Evolutionary conservation across 2,329 filamentous ascomycete genomes (phyloP).

Genomic region (Fusarium torreyae): DNA sequence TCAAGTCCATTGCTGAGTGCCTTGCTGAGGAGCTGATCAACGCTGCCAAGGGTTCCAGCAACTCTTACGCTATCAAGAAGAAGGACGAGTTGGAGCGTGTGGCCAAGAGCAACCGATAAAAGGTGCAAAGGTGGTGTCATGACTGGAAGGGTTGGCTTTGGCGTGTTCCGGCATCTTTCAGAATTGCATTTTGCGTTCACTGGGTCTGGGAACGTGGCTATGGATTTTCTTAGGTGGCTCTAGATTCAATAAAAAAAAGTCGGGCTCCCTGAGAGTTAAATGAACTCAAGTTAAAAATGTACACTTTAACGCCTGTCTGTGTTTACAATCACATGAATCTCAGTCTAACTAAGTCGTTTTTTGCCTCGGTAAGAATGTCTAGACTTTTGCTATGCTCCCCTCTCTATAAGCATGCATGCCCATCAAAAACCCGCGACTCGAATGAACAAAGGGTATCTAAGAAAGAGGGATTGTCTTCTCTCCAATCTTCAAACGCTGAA

Average conservation of each 20-base stretch:
- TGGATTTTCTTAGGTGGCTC: conserved; percentile 61
- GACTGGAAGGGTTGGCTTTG: conserved; percentile 59
- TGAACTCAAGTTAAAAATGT: conserved; percentile 49
- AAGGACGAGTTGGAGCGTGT: conserved; percentile 99
- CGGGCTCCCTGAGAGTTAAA: conserved; percentile 58
- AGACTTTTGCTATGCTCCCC: background rate
- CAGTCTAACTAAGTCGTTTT: background rate
- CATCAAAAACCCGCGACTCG: conserved; percentile 13
- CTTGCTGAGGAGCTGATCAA: conserved; percentile 99
- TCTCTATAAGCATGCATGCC: background rate
- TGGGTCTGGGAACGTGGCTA: conserved; percentile 62
- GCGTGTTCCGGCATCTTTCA: conserved; percentile 64
- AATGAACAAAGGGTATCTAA: conserved; percentile 17
- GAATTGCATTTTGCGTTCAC: conserved; percentile 65
- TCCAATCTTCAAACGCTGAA: conserved; percentile 61
- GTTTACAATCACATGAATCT: conserved; percentile 6
- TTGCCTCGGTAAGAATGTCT: background rate
- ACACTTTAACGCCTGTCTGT: conserved; percentile 16
- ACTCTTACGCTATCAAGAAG: conserved; percentile 99
- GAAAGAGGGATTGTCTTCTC: conserved; percentile 49
- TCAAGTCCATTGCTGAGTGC: conserved; percentile 99
- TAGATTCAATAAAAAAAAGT: conserved; percentile 62
- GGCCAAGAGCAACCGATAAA: conserved; percentile 99
- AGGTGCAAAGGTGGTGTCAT: conserved; percentile 54
- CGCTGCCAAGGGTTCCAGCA: conserved; percentile 99